A percentile compares a stretch with the other conserved stretches of the same genome.
Evolutionary conservation across 2,329 filamentous ascomycete species (phyloP).

Genomic region (Fusarium anthophilum): DNA sequence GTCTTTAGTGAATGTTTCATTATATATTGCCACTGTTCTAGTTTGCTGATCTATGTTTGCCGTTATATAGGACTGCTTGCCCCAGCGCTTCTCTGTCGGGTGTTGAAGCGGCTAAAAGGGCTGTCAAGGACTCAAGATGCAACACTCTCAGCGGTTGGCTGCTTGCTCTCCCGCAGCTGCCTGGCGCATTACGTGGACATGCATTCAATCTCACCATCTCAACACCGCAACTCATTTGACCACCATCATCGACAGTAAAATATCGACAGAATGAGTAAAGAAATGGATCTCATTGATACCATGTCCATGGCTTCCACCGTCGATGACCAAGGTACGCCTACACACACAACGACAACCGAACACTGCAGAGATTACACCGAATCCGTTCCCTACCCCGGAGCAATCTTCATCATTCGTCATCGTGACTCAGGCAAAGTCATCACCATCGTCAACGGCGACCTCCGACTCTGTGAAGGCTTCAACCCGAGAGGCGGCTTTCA

Average conservation of each 20-base stretch:
- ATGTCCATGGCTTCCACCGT: conserved; percentile 35
- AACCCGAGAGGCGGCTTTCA: conserved; percentile 40
- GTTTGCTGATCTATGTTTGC: neutral
- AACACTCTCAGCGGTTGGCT: neutral
- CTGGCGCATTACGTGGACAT: neutral
- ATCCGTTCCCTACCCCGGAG: conserved; percentile 39
- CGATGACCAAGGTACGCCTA: conserved; percentile 26
- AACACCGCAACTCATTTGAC: neutral
- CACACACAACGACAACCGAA: conserved; percentile 22
- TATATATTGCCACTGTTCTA: neutral
- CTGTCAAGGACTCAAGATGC: neutral
- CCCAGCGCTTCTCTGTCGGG: neutral
- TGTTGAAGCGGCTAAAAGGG: neutral
- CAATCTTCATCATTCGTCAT: conserved; percentile 46
- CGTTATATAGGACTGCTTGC: no score
- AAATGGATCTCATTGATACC: conserved; percentile 24
- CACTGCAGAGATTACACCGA: conserved; percentile 5
- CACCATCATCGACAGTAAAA: neutral
- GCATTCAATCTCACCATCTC: neutral
- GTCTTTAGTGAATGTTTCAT: neutral
- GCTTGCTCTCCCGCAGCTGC: neutral
- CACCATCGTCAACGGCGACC: conserved; percentile 44
- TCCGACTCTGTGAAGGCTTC: conserved; percentile 36
- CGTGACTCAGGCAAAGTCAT: conserved; percentile 40
- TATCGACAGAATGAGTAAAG: conserved; percentile 19